phyloP scores from a whole-genome alignment of 441 rosid species.

The Croton setiger region DNA sequence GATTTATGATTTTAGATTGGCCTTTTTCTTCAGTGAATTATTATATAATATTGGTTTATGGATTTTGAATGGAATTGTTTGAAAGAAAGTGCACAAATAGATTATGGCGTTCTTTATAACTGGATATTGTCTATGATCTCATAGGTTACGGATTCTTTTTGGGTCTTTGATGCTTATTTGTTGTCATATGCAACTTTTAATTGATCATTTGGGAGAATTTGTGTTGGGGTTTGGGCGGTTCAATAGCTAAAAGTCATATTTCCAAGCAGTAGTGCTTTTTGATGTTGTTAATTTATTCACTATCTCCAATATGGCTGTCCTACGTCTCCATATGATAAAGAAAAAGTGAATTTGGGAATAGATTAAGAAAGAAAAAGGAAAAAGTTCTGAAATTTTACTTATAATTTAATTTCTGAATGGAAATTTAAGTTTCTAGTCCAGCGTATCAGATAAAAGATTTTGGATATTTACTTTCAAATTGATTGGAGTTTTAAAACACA shows the following conservation, averaged over 20 bases:
- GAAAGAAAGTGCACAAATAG: not conserved
- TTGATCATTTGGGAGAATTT: not conserved
- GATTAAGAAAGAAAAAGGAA: no score
- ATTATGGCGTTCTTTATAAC: not conserved
- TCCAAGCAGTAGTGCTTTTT: not conserved
- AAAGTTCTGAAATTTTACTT: no score
- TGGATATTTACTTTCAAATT: no score
- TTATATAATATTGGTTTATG: not conserved
- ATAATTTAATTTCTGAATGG: no score
- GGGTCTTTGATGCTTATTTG: not conserved
- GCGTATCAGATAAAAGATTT: no score
- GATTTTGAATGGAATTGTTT: slow-evolving; percentile 1
- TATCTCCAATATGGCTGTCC: not conserved
- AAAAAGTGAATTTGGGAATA: not conserved
- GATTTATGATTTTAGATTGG: not conserved
- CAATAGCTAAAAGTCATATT: not conserved
- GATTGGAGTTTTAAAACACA: no score
- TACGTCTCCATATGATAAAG: not conserved
- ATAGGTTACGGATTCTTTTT: not conserved
- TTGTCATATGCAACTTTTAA: not conserved
- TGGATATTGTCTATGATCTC: not conserved
- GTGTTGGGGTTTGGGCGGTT: not conserved
- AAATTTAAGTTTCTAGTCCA: no score
- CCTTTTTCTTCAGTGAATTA: not conserved
- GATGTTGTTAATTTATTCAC: not conserved